Percentiles rank a stretch among this genome's conserved stretches.
Conservation (phyloP, 2,329 filamentous ascomycete genomes). For the Penicillium sp. region DNA sequence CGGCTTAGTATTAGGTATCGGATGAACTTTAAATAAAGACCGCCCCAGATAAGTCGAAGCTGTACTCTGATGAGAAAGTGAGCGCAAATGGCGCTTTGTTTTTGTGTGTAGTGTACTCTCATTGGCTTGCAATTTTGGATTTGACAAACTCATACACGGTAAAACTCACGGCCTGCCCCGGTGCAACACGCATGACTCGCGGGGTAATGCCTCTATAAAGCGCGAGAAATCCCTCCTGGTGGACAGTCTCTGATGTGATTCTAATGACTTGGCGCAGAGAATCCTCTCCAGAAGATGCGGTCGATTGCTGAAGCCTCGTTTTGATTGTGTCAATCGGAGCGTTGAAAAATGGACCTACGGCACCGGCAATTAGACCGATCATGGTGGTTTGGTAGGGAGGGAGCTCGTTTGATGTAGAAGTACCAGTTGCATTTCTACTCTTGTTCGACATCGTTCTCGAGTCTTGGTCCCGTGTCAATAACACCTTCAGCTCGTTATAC, state of each 20-base stretch:
- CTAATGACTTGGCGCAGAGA: conserved; percentile 71
- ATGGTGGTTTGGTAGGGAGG: conserved; percentile 86
- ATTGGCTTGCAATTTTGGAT: conserved; percentile 54
- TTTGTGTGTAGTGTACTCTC: too few relatives aligned
- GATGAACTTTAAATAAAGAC: too few relatives aligned
- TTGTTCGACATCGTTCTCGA: conserved; percentile 45
- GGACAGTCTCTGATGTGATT: conserved; percentile 82
- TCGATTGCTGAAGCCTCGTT: conserved; percentile 87
- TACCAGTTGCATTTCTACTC: background rate
- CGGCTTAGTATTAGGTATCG: too few relatives aligned
- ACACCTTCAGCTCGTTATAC: conserved; percentile 86
- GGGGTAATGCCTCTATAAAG: conserved; percentile 99
- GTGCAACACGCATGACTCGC: conserved; percentile 92
- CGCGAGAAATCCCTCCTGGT: conserved; percentile 86
- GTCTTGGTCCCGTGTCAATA: conserved; percentile 68
- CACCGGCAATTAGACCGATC: conserved; percentile 86
- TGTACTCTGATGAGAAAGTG: too few relatives aligned
- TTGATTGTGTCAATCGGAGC: conserved; percentile 99
- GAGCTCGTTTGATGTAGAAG: conserved; percentile 53
- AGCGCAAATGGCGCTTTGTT: too few relatives aligned
- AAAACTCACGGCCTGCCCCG: conserved; percentile 79
- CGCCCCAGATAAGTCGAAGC: too few relatives aligned
- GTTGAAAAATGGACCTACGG: conserved; percentile 93
- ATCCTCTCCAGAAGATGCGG: conserved; percentile 73
- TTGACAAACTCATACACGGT: conserved; percentile 74